Evolutionary conservation across 441 rosid genomes (phyloP).

Genomic region (Pelargonium myrrhifolium): DNA sequence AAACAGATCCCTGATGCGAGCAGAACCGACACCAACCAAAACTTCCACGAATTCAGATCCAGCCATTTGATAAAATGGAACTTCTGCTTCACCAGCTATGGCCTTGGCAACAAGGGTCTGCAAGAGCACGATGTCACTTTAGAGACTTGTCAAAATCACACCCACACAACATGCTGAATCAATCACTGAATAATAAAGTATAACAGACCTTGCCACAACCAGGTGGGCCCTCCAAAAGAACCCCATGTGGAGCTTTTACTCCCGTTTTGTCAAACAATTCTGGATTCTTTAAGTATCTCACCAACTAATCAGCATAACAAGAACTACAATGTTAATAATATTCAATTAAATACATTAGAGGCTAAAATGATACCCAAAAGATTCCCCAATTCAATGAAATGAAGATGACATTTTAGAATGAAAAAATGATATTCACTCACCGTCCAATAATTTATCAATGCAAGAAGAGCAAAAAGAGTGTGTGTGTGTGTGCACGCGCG

Average conservation of each 20-base stretch:
- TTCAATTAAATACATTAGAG: constrained; percentile 4
- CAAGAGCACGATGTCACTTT: constrained; percentile 17
- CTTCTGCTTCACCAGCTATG: constrained; percentile 97
- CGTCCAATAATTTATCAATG: too few species aligned
- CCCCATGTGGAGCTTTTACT: constrained; percentile 96
- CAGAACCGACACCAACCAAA: constrained; percentile 95
- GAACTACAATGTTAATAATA: constrained; percentile 11
- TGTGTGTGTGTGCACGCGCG: too few species aligned
- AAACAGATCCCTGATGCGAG: constrained; percentile 90
- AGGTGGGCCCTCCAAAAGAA: constrained; percentile 92
- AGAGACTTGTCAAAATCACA: constrained; percentile 11
- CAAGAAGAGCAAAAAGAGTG: too few species aligned
- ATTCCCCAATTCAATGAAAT: too few species aligned
- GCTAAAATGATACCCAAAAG: too few species aligned
- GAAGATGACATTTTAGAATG: too few species aligned
- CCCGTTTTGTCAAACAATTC: constrained; percentile 90
- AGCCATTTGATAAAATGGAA: constrained; percentile 97
- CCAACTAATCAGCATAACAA: constrained; percentile 45
- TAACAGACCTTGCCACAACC: constrained; percentile 93
- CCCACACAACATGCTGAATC: constrained; percentile 4
- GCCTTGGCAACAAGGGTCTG: constrained; percentile 97
- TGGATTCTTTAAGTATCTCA: constrained; percentile 90
- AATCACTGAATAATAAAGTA: not conserved
- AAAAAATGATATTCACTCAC: too few species aligned
- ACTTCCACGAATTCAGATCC: constrained; percentile 97